A percentile compares a stretch with the other conserved stretches of the same genome.
Conservation (phyloP, 306 rosid genomes). For the Prunus armeniaca region DNA sequence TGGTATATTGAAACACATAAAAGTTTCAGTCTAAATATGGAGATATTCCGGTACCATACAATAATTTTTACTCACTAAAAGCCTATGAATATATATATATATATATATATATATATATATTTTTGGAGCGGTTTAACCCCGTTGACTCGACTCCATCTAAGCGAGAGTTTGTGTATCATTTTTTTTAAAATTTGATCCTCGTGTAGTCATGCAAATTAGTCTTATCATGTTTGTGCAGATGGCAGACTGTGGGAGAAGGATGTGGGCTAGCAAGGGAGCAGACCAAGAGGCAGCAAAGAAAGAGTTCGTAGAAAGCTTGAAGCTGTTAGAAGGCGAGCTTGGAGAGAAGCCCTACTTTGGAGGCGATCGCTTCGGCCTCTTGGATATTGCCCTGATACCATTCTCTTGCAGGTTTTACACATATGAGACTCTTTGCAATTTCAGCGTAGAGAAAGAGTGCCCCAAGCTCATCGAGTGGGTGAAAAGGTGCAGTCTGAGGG, state of each 20-base stretch:
- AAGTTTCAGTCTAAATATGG: neutral
- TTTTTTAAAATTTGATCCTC: too few species aligned
- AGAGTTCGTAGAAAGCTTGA: constrained; percentile 7
- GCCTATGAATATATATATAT: too few species aligned
- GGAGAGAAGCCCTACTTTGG: constrained; percentile 31
- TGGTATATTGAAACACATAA: too few species aligned
- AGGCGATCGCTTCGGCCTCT: constrained; percentile 21
- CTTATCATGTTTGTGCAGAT: neutral
- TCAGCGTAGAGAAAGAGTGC: constrained; percentile 21
- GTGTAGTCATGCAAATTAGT: neutral
- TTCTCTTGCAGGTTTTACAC: constrained; percentile 14
- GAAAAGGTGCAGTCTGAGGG: constrained; percentile 14
- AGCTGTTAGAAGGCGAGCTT: constrained; percentile 20
- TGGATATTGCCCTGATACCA: constrained; percentile 23
- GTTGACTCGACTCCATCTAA: too few species aligned
- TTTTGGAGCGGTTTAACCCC: too few species aligned
- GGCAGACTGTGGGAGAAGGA: constrained; percentile 1
- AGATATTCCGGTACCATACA: too few species aligned
- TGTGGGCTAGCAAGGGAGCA: constrained; percentile 17
- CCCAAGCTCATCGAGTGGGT: constrained; percentile 28
- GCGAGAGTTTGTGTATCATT: too few species aligned
- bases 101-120: too few species aligned
- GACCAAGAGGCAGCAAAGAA: constrained; percentile 14
- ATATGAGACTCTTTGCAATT: constrained; percentile 13
- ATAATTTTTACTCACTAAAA: neutral